Percentiles rank a stretch among this genome's conserved stretches.
Conservation (phyloP, 2,329 filamentous ascomycete genomes). For the Penicillium italicum region DNA sequence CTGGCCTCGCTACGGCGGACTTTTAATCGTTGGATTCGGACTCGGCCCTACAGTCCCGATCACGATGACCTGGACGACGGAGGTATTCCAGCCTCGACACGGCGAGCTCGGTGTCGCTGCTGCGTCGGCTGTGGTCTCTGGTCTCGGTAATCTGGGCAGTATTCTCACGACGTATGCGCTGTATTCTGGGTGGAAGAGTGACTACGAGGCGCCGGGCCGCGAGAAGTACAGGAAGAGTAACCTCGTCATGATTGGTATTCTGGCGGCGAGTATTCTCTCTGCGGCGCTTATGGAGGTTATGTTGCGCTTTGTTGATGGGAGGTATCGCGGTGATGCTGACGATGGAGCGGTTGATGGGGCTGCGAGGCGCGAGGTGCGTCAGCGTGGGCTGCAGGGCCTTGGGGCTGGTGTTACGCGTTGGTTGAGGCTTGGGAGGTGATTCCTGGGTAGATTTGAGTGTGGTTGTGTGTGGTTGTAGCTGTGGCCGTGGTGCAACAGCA, state of each 20-base stretch:
- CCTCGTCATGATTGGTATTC: conserved; percentile 80
- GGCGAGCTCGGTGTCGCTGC: conserved; percentile 88
- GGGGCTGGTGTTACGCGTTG: conserved; percentile 18
- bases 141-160: conserved; percentile 79
- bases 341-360: conserved; percentile 32
- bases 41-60: conserved; percentile 87
- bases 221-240: conserved; percentile 79
- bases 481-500: not conserved
- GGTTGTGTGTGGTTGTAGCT: not conserved
- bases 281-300: conserved; percentile 62
- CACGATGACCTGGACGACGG: conserved; percentile 89
- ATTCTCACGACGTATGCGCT: conserved; percentile 85
- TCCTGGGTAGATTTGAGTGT: not conserved
- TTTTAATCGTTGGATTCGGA: conserved; percentile 87
- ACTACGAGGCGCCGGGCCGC: conserved; percentile 60
- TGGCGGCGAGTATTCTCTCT: conserved; percentile 71
- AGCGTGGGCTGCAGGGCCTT: conserved; percentile 38
- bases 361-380: conserved; percentile 33
- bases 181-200: conserved; percentile 80
- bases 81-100: conserved; percentile 85
- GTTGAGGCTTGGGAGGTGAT: conserved; percentile 7
- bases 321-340: conserved; percentile 8
- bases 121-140: conserved; percentile 79
- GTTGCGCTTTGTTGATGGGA: conserved; percentile 47
- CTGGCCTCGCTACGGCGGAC: conserved; percentile 82